phyloP scores from a whole-genome alignment of 306 rosid species.

The Clitoria ternatea region DNA sequence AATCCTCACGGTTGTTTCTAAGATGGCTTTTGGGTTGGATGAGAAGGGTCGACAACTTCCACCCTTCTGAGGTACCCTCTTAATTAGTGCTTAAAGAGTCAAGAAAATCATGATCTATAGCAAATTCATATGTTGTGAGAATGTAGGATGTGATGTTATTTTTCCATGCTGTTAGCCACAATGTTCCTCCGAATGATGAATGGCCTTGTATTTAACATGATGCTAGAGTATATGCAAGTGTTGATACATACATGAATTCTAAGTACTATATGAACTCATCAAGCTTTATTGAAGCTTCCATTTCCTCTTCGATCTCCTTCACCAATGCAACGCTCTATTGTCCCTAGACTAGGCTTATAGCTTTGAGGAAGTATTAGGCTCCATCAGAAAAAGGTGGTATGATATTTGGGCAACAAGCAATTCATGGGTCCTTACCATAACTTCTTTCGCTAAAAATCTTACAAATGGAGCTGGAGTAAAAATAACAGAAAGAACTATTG shows the following conservation, averaged over 20 bases:
- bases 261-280: slow-evolving; percentile 44
- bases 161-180: slow-evolving; percentile 27
- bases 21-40: too few relatives aligned
- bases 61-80: too few relatives aligned
- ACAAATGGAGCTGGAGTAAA: slow-evolving; percentile 84
- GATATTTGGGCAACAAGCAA: slow-evolving; percentile 54
- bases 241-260: slow-evolving; percentile 43
- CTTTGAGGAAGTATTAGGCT: slow-evolving; percentile 53
- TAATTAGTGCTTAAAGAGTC: too few relatives aligned
- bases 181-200: slow-evolving; percentile 47
- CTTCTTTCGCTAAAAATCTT: slow-evolving; percentile 41
- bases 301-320: too few relatives aligned
- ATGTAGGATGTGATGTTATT: too few relatives aligned
- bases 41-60: too few relatives aligned
- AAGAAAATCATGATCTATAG: too few relatives aligned
- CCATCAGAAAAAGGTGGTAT: slow-evolving; percentile 59
- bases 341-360: slow-evolving; percentile 83
- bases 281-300: slow-evolving; percentile 34
- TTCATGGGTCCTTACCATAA: slow-evolving; percentile 42
- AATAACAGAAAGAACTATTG: too few relatives aligned
- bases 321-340: too few relatives aligned
- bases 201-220: slow-evolving; percentile 73
- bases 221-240: slow-evolving; percentile 37
- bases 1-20: too few relatives aligned
- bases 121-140: too few relatives aligned